These are phyloP conservation scores for Nephelium lappaceum DNA, from an alignment of 345 rosid species.

Conservation along the genomic window DNA sequence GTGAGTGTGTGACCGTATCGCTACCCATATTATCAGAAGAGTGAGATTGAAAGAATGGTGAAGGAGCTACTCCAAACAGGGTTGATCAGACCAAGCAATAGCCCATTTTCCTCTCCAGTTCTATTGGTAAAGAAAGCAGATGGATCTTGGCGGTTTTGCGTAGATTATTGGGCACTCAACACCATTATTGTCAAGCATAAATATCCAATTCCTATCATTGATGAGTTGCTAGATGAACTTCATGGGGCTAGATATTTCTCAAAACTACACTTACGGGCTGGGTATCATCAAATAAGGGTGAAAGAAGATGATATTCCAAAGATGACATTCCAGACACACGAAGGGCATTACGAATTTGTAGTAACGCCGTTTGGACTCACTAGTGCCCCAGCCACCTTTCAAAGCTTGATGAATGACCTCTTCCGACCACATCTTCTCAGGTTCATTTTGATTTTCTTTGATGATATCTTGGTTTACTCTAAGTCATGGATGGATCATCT, in stretches of 20 bases:
- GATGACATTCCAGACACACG: neutral
- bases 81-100: neutral
- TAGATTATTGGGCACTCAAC: neutral
- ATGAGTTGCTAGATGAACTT: no score
- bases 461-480: no score
- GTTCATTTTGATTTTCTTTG: neutral
- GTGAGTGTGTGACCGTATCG: neutral
- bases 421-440: neutral
- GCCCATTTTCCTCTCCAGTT: neutral
- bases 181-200: neutral
- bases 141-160: neutral
- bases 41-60: neutral
- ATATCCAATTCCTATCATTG: neutral
- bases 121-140: neutral
- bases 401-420: neutral
- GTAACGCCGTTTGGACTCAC: neutral
- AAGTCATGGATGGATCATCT: no score
- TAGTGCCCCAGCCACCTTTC: neutral
- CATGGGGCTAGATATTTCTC: no score
- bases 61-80: neutral
- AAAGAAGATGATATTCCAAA: neutral
- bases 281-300: neutral
- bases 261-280: neutral
- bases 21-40: neutral
- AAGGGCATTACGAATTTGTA: neutral